Percentiles rank a stretch among this genome's conserved stretches.
Conservation (phyloP, 768 basidiomycete species). For the Auriscalpium microsporum region DNA sequence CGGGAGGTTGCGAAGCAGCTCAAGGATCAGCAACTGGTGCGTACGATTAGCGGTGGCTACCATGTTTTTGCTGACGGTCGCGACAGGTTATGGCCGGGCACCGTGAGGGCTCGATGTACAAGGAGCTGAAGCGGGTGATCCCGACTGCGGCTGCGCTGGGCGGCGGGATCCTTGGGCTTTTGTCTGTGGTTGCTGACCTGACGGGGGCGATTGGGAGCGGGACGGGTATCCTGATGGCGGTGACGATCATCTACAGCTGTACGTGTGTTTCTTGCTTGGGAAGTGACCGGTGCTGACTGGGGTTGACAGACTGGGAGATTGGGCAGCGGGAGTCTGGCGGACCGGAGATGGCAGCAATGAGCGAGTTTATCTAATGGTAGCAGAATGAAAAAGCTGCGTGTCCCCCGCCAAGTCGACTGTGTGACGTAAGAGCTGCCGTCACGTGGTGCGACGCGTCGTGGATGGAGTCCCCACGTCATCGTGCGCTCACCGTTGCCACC, state of each 20-base stretch:
- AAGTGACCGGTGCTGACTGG: not conserved
- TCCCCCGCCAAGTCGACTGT: not conserved
- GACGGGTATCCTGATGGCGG: slow-evolving; percentile 95
- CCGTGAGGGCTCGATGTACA: slow-evolving; percentile 97
- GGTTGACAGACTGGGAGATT: slow-evolving; percentile 78
- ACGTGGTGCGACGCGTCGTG: not conserved
- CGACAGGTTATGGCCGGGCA: slow-evolving; percentile 69
- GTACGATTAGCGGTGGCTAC: slow-evolving; percentile 3
- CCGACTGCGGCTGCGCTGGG: slow-evolving; percentile 97
- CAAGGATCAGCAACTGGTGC: slow-evolving; percentile 95
- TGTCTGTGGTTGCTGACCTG: slow-evolving; percentile 87
- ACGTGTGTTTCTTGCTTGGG: slow-evolving; percentile 10
- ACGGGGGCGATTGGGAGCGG: slow-evolving; percentile 96
- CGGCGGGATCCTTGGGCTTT: slow-evolving; percentile 89
- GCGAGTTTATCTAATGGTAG: slow-evolving; percentile 55
- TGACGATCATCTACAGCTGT: slow-evolving; percentile 89
- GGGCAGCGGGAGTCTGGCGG: slow-evolving; percentile 84
- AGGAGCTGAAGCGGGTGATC: slow-evolving; percentile 96
- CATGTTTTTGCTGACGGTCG: not conserved
- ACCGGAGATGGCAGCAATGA: slow-evolving; percentile 74
- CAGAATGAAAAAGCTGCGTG: not conserved
- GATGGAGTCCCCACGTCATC: not conserved
- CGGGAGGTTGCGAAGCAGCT: slow-evolving; percentile 96
- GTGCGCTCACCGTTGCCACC: not conserved
- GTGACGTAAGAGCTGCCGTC: not conserved